Conservation (phyloP, 768 basidiomycete genomes). For the Boletus fagicola region DNA sequence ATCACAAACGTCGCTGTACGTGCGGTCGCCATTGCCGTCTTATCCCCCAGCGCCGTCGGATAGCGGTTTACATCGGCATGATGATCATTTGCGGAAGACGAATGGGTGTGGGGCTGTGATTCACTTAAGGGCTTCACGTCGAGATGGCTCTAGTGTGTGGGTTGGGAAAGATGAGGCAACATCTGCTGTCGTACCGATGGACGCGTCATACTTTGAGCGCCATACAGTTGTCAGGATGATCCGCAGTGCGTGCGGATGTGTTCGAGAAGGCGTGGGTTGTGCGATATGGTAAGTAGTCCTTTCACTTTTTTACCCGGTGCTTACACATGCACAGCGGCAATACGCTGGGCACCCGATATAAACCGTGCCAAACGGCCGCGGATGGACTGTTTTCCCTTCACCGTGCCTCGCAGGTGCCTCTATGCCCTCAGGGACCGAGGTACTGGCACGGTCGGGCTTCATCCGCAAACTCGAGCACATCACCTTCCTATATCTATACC, state of each 20-base stretch:
- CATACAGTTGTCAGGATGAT: constrained; percentile 47
- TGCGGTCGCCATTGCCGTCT: constrained; percentile 39
- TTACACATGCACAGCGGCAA: constrained; percentile 51
- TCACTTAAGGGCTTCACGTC: constrained; percentile 54
- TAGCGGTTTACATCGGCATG: constrained; percentile 8
- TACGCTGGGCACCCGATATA: constrained; percentile 59
- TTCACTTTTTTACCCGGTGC: not conserved
- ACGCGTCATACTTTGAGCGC: constrained; percentile 57
- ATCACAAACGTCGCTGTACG: constrained; percentile 21
- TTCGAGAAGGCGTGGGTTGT: constrained; percentile 68
- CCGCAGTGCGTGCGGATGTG: constrained; percentile 60
- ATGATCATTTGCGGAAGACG: constrained; percentile 21
- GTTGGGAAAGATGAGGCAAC: constrained; percentile 53
- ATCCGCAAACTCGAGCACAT: constrained; percentile 12
- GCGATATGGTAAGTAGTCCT: constrained; percentile 45
- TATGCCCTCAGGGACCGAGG: constrained; percentile 41
- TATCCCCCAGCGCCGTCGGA: constrained; percentile 29
- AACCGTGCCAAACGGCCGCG: constrained; percentile 57
- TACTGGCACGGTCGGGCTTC: constrained; percentile 39
- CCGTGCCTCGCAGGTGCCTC: constrained; percentile 19
- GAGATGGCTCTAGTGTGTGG: constrained; percentile 55
- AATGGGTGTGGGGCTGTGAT: constrained; percentile 67
- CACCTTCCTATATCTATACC: constrained; percentile 37
- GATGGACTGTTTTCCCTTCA: constrained; percentile 40
- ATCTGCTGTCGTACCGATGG: constrained; percentile 52